Evolutionary conservation across 2,329 filamentous ascomycete species (phyloP).

Genomic region (Trichoderma lentiforme): DNA sequence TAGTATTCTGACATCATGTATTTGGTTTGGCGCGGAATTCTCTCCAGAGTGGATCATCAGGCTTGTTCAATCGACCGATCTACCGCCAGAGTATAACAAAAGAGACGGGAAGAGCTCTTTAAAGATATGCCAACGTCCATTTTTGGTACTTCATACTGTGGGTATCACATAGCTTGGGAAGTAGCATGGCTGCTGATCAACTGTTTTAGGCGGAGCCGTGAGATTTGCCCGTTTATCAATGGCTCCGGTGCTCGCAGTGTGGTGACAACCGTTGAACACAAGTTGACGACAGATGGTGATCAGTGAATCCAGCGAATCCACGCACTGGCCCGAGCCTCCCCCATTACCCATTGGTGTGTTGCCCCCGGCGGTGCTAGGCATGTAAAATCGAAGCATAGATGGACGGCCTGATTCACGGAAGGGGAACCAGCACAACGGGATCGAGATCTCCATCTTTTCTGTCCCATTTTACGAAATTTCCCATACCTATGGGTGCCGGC

Average conservation of each 20-base stretch:
- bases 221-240: neutral
- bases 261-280: neutral
- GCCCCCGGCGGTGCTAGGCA: neutral
- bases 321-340: neutral
- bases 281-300: neutral
- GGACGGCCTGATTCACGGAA: neutral
- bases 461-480: constrained; percentile 2
- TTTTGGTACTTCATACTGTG: neutral
- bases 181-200: neutral
- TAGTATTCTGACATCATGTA: constrained; percentile 7
- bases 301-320: neutral
- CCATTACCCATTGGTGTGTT: neutral
- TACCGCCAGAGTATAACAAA: neutral
- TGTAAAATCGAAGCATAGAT: neutral
- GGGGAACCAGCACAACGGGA: constrained; percentile 7
- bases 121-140: neutral
- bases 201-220: neutral
- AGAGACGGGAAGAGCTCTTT: neutral
- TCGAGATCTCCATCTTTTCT: constrained; percentile 14
- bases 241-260: neutral
- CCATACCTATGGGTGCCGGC: neutral
- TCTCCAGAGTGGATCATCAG: neutral
- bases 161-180: neutral
- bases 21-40: neutral
- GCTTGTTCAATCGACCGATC: neutral